A percentile compares a stretch with the other conserved stretches of the same genome.
phyloP scores from a whole-genome alignment of 2,329 filamentous ascomycete species.

The Aspergillus awamori region DNA sequence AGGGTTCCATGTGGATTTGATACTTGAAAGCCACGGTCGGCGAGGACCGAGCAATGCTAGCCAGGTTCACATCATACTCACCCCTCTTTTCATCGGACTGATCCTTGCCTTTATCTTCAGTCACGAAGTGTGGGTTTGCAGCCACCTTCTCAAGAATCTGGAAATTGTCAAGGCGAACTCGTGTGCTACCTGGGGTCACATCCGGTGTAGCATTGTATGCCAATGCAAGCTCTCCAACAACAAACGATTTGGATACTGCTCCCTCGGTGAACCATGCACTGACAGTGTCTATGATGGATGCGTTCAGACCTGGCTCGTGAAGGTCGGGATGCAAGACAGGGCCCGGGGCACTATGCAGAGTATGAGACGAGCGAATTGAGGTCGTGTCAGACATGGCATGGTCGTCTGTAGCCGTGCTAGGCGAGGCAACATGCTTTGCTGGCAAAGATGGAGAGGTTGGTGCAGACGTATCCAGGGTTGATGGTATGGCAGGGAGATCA shows the following conservation, averaged over 20 bases:
- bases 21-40: constrained; percentile 86
- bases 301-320: constrained; percentile 76
- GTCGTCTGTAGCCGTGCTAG: constrained; percentile 62
- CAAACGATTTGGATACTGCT: constrained; percentile 68
- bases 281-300: constrained; percentile 90
- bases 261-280: constrained; percentile 80
- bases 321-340: constrained; percentile 82
- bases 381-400: constrained; percentile 80
- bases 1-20: constrained; percentile 72
- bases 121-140: constrained; percentile 88
- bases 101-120: constrained; percentile 53
- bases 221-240: constrained; percentile 87
- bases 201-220: constrained; percentile 64
- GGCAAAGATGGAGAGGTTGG: constrained; percentile 41
- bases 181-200: constrained; percentile 55
- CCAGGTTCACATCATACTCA: constrained; percentile 76
- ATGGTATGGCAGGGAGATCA: constrained; percentile 34
- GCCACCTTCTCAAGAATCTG: constrained; percentile 86
- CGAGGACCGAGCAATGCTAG: constrained; percentile 67
- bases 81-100: constrained; percentile 65
- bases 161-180: constrained; percentile 85
- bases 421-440: constrained; percentile 47
- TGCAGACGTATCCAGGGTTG: constrained; percentile 29
- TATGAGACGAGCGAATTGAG: constrained; percentile 86
- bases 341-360: constrained; percentile 67